Conservation (phyloP, 495 filamentous ascomycete genomes). For the Aspergillus diversus region DNA sequence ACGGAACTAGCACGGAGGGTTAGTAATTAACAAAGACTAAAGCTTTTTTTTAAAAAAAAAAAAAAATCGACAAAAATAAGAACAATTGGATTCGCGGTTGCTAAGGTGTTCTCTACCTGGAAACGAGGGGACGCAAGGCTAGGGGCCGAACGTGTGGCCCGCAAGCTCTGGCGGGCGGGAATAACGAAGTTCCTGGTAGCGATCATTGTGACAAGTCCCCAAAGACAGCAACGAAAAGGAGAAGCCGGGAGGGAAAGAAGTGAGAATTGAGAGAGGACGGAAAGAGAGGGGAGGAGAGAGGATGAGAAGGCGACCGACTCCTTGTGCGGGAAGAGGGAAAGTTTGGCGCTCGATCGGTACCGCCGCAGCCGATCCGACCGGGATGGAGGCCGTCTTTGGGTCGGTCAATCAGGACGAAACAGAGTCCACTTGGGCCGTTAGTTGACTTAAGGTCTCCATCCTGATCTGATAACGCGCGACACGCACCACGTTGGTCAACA, state of each 20-base stretch:
- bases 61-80: conserved; percentile 3
- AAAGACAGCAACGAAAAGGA: conserved; percentile 30
- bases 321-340: conserved; percentile 28
- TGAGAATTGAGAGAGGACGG: conserved; percentile 20
- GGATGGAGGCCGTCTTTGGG: conserved; percentile 24
- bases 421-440: conserved; percentile 26
- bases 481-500: conserved; percentile 3
- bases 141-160: conserved; percentile 50
- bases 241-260: conserved; percentile 34
- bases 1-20: conserved; percentile 42
- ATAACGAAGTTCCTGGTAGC: conserved; percentile 59
- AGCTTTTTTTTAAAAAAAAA: not conserved
- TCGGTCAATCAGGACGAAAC: conserved; percentile 7
- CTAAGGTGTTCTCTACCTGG: conserved; percentile 49
- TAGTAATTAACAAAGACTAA: conserved; percentile 27
- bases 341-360: conserved; percentile 39
- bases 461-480: conserved; percentile 24
- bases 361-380: conserved; percentile 46
- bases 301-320: conserved; percentile 22
- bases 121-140: conserved; percentile 50
- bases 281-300: conserved; percentile 25
- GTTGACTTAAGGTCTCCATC: conserved; percentile 12
- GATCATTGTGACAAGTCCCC: conserved; percentile 56
- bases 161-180: conserved; percentile 60
- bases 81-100: conserved; percentile 9